A percentile compares a stretch with the other conserved stretches of the same genome.
Evolutionary conservation across 352 stramenopile genomes (phyloP).

Genomic region (Pythium aphanidermatum): DNA sequence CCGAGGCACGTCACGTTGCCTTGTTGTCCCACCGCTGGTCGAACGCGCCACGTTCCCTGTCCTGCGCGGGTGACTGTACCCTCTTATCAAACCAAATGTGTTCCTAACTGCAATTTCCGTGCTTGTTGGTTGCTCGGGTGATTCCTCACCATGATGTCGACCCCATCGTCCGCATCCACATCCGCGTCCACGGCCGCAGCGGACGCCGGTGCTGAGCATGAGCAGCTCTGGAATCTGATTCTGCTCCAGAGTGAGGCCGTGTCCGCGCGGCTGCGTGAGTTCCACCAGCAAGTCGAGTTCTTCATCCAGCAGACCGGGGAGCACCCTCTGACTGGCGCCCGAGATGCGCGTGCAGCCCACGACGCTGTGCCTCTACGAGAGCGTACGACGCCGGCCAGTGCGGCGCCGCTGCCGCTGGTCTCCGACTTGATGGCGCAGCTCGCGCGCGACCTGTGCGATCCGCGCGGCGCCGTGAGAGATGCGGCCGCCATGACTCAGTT

Average conservation of each 20-base stretch:
- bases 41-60: too few species aligned
- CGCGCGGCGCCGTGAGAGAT: conserved; percentile 28
- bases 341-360: conserved; percentile 13
- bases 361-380: conserved; percentile 28
- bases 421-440: conserved; percentile 36
- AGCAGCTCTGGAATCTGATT: conserved; percentile 45
- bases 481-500: conserved; percentile 33
- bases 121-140: too few species aligned
- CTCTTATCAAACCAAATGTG: too few species aligned
- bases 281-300: conserved; percentile 61
- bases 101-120: too few species aligned
- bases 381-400: conserved; percentile 8
- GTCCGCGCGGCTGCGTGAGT: conserved; percentile 35
- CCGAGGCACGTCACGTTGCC: too few species aligned
- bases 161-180: not conserved
- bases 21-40: too few species aligned
- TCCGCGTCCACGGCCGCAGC: not conserved
- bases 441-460: conserved; percentile 34
- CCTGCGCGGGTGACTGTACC: too few species aligned
- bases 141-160: not conserved
- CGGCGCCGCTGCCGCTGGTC: conserved; percentile 22
- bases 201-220: conserved; percentile 9
- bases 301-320: conserved; percentile 50
- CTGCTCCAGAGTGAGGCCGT: conserved; percentile 52
- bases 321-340: conserved; percentile 34